Percentiles rank a stretch among this genome's conserved stretches.
These are phyloP conservation scores for Coemansia sp. DNA, from an alignment of 192 early-diverging fungal genomes.

Conservation along the genomic window DNA sequence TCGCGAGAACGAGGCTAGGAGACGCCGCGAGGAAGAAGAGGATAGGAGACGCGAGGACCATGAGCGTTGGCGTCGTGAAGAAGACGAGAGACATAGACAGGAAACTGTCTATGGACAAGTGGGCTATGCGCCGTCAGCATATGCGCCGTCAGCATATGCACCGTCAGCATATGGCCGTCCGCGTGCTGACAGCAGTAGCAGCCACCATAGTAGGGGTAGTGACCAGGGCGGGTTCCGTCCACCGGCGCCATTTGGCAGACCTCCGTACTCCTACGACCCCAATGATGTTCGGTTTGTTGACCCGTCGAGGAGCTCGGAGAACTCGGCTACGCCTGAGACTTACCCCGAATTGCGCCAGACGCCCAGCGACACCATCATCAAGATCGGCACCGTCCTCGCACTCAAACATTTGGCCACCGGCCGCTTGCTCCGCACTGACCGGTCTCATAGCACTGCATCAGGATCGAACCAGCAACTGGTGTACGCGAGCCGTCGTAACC, in stretches of 20 bases:
- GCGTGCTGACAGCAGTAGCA: conserved; percentile 9
- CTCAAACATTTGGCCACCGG: conserved; percentile 63
- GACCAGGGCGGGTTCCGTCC: conserved; percentile 26
- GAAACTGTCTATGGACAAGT: neutral
- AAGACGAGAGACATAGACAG: conserved; percentile 19
- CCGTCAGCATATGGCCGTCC: neutral
- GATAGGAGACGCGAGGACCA: conserved; percentile 26
- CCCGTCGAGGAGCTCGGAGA: conserved; percentile 46
- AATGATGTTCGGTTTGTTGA: conserved; percentile 32
- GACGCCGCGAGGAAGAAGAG: conserved; percentile 39
- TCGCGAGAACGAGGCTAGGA: conserved; percentile 33
- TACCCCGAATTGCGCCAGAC: conserved; percentile 50
- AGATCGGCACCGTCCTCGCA: conserved; percentile 54
- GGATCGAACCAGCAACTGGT: conserved; percentile 63
- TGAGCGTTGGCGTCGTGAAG: conserved; percentile 28
- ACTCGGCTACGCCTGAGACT: conserved; percentile 37
- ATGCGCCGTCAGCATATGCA: neutral
- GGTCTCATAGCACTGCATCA: conserved; percentile 42
- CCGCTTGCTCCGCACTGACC: conserved; percentile 54
- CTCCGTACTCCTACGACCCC: conserved; percentile 36
- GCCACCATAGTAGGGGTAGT: conserved; percentile 20
- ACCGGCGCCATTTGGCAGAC: conserved; percentile 36
- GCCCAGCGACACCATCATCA: conserved; percentile 34
- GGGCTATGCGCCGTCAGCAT: neutral
- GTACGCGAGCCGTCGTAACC: conserved; percentile 52